Evolutionary conservation across 1,284 basidiomycete genomes (phyloP).

Genomic region (Grifola frondosa): DNA sequence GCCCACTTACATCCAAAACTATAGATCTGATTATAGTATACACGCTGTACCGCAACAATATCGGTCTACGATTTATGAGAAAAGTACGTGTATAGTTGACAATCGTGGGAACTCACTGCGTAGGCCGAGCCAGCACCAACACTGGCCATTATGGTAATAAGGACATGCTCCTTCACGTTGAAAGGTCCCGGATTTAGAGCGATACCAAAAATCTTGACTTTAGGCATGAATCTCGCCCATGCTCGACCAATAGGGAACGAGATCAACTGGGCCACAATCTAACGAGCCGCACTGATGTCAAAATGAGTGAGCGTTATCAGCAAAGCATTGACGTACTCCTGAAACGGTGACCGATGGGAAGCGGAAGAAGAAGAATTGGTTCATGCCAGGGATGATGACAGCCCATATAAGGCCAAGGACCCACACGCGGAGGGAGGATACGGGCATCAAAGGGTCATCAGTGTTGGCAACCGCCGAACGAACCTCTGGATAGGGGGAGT

Average conservation of each 20-base stretch:
- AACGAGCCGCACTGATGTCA: conserved; percentile 11
- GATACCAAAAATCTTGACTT: conserved; percentile 38
- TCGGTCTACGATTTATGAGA: conserved; percentile 40
- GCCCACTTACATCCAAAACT: conserved; percentile 46
- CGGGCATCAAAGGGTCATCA: conserved; percentile 62
- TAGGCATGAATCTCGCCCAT: conserved; percentile 59
- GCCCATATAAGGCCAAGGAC: conserved; percentile 51
- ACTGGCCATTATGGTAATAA: conserved; percentile 77
- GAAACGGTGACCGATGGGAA: conserved; percentile 33
- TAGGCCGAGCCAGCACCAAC: conserved; percentile 64
- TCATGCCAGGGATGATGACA: conserved; percentile 43
- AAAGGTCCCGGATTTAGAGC: conserved; percentile 72
- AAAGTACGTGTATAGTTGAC: no score
- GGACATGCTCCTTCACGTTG: conserved; percentile 70
- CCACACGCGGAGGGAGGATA: conserved; percentile 59
- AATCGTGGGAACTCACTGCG: conserved; percentile 33
- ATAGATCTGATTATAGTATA: conserved; percentile 50
- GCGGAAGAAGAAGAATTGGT: conserved; percentile 47
- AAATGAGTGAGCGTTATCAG: conserved; percentile 5
- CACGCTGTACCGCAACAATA: conserved; percentile 61
- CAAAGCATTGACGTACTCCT: conserved; percentile 20
- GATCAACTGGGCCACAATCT: conserved; percentile 63
- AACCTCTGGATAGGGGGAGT: conserved; percentile 63
- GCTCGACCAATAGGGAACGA: conserved; percentile 63
- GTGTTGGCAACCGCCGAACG: conserved; percentile 65